Evolutionary conservation across 768 basidiomycete species (phyloP).

Genomic region (Serendipita sp.): DNA sequence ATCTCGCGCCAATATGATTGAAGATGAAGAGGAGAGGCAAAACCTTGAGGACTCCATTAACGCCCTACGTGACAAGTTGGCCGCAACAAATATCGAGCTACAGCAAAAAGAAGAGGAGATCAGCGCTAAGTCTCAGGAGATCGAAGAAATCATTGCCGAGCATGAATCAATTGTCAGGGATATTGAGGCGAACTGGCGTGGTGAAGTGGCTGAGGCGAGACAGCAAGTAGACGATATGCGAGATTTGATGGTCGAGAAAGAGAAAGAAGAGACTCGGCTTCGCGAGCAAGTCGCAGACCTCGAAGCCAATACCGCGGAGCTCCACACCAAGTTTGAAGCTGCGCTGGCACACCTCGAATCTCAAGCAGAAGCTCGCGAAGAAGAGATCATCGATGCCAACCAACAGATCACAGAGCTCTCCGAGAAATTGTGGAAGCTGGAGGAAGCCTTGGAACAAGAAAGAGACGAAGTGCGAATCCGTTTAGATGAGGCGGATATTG

Average conservation of each 20-base stretch:
- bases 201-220: constrained; percentile 70
- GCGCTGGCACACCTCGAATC: constrained; percentile 61
- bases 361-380: constrained; percentile 67
- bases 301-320: constrained; percentile 52
- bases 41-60: constrained; percentile 69
- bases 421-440: constrained; percentile 62
- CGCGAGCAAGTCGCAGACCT: constrained; percentile 60
- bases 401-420: constrained; percentile 67
- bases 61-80: constrained; percentile 56
- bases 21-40: constrained; percentile 59
- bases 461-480: constrained; percentile 44
- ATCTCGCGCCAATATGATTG: constrained; percentile 53
- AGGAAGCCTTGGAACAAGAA: constrained; percentile 50
- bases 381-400: constrained; percentile 56
- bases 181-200: constrained; percentile 75
- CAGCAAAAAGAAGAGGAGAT: constrained; percentile 80
- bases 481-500: constrained; percentile 53
- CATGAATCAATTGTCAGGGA: constrained; percentile 55
- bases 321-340: constrained; percentile 59
- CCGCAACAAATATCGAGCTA: constrained; percentile 65
- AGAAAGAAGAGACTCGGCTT: constrained; percentile 61
- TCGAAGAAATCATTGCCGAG: constrained; percentile 62
- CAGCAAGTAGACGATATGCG: constrained; percentile 27
- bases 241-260: constrained; percentile 39
- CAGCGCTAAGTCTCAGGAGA: constrained; percentile 59